Evolutionary conservation across 2,329 filamentous ascomycete species (phyloP), one percentile per base, ranked within the genome.

Genomic region (Alternaria novae-zelandiae): DNA sequence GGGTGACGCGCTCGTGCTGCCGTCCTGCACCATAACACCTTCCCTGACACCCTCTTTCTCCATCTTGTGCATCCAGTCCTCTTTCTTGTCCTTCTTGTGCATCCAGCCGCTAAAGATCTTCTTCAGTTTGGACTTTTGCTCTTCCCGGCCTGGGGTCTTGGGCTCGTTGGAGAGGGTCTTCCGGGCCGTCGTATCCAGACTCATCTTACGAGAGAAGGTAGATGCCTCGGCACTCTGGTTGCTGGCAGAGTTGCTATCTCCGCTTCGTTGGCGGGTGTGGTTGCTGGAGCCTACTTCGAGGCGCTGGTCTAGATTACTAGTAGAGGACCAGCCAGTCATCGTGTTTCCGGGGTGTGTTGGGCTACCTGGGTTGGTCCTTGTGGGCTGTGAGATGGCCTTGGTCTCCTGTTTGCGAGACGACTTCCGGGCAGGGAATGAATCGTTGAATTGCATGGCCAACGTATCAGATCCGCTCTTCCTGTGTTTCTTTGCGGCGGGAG

Each of bases 61-160:
- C 21, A 82, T 68, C 59, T 78, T 75, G 15, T 82, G 77, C 81
- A 82, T 82, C 80, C 81, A 82, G 49, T 77, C 76, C 15, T 74
- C 76, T 46, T 76, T 76, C 65, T 77, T 80, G 53, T 78, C 80
- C 62, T 78, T 79, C 59, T 77, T 80, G 6, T 68, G 58, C 70
- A 76, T 76, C 78, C 78, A 79, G 5, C 73, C 73, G 25, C 69
- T 76, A 28, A 80, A 72, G 4, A 79, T 75, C 57, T 75, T 78
- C 64, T 72, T 78, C 32, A 80, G 53, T n/a, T 72, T 72, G 13
- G 71, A 73, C 36, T 74, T 76, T 55, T 78, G 73, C 61, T 77
- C 73, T 26, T 70, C 70, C 45, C 72, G 74, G 30, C 47, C 59
- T 3, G 65, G 45, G 5, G 68, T n/a, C 32, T 75, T 71, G 58